These are phyloP conservation scores for Alternaria sp. DNA, from an alignment of 2,329 filamentous ascomycete species.

Conservation along the genomic window DNA sequence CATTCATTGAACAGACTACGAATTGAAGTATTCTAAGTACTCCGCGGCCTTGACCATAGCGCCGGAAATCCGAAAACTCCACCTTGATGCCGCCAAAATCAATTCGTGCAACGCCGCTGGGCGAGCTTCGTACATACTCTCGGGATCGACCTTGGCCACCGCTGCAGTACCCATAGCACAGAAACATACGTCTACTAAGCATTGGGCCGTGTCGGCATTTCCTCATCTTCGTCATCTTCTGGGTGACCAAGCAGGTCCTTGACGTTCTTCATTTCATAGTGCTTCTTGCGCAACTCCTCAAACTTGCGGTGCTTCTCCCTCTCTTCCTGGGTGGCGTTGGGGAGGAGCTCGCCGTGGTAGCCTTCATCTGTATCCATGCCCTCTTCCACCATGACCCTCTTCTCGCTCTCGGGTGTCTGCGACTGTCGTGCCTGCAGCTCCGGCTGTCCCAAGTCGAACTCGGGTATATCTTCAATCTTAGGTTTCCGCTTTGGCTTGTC, in stretches of 20 bases:
- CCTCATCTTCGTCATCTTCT: slow-evolving; percentile 13
- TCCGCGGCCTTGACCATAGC: neutral
- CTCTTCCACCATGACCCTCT: slow-evolving; percentile 80
- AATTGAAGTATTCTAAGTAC: neutral
- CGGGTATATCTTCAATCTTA: slow-evolving; percentile 79
- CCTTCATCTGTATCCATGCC: slow-evolving; percentile 49
- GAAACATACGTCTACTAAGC: neutral
- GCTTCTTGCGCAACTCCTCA: slow-evolving; percentile 89
- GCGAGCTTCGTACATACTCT: neutral
- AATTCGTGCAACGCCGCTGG: slow-evolving; percentile 3
- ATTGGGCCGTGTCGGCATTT: slow-evolving; percentile 11
- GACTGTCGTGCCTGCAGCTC: slow-evolving; percentile 61
- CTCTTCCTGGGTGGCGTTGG: slow-evolving; percentile 67
- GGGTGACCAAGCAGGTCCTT: slow-evolving; percentile 75
- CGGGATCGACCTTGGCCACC: neutral
- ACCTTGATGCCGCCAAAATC: slow-evolving; percentile 19
- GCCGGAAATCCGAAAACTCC: slow-evolving; percentile 13
- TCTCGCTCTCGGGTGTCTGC: slow-evolving; percentile 60
- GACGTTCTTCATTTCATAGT: slow-evolving; percentile 98
- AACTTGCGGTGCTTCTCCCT: slow-evolving; percentile 90
- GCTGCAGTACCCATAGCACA: neutral
- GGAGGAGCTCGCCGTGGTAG: slow-evolving; percentile 66
- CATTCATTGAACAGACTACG: slow-evolving; percentile 1
- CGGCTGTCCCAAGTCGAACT: slow-evolving; percentile 88
- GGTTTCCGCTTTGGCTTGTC: slow-evolving; percentile 63